Evolutionary conservation across 2,329 filamentous ascomycete genomes (phyloP).

Genomic region (Drechslerella dactyloides): DNA sequence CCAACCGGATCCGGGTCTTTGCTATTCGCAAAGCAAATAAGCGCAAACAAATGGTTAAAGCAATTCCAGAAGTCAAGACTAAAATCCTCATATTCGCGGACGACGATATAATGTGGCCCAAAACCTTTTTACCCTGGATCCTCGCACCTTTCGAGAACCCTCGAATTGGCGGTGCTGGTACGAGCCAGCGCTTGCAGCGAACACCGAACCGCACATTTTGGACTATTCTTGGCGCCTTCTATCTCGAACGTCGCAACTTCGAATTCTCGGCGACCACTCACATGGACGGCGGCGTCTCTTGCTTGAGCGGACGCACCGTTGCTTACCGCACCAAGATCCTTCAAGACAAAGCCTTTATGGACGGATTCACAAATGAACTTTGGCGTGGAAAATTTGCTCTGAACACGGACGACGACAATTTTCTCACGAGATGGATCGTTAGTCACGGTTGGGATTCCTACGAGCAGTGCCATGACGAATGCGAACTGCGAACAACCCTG

Average conservation of each 20-base stretch:
- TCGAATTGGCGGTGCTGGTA: conserved; percentile 85
- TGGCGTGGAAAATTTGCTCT: conserved; percentile 82
- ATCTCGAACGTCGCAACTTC: conserved; percentile 92
- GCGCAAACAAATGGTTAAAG: conserved; percentile 88
- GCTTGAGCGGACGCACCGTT: conserved; percentile 91
- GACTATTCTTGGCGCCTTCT: conserved; percentile 89
- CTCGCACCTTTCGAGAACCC: conserved; percentile 87
- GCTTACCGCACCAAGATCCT: conserved; percentile 90
- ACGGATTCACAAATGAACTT: conserved; percentile 88
- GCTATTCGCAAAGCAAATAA: conserved; percentile 89
- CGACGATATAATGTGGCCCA: conserved; percentile 92
- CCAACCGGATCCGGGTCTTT: conserved; percentile 72
- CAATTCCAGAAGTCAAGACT: conserved; percentile 82
- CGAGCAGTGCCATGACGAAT: conserved; percentile 91
- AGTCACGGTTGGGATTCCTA: conserved; percentile 91
- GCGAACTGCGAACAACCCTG: conserved; percentile 88
- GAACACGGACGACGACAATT: conserved; percentile 97
- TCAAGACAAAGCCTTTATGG: conserved; percentile 80
- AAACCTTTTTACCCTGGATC: conserved; percentile 85
- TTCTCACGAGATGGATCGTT: conserved; percentile 95
- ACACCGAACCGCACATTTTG: conserved; percentile 71
- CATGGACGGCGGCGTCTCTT: conserved; percentile 93
- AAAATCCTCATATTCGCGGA: conserved; percentile 90
- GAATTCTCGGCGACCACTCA: conserved; percentile 95
- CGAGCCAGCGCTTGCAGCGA: conserved; percentile 83